Evolutionary conservation across 176 grass and related monocot genomes (phyloP).

Genomic region (sorghum (Sorghum bicolor)): Sorghum_bicolor_NCBIv3 NC_012873.2:56311001-56311500

Average conservation of each 20-base stretch:
- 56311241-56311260: constrained; percentile 41
- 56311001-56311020: background rate
- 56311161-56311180: background rate
- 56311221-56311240: constrained; percentile 40
- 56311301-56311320: constrained; percentile 36
- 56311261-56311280: constrained; percentile 39
- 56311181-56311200: constrained; percentile 4
- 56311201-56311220: constrained; percentile 46
- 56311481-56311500: background rate
- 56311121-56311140: background rate
- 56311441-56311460: no score
- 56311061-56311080: constrained; percentile 36
- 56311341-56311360: constrained; percentile 6
- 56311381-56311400: background rate
- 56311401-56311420: background rate
- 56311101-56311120: constrained; percentile 38
- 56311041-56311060: constrained; percentile 35
- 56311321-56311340: constrained; percentile 47
- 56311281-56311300: constrained; percentile 41
- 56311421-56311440: background rate
- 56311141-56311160: background rate
- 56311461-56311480: no score
- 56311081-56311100: constrained; percentile 44
- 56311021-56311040: constrained; percentile 4
- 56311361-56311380: no score